Evolutionary conservation across 805 yeast species (phyloP), one percentile per base, ranked within the genome.

Genomic region (Lachancea fermentati): DNA sequence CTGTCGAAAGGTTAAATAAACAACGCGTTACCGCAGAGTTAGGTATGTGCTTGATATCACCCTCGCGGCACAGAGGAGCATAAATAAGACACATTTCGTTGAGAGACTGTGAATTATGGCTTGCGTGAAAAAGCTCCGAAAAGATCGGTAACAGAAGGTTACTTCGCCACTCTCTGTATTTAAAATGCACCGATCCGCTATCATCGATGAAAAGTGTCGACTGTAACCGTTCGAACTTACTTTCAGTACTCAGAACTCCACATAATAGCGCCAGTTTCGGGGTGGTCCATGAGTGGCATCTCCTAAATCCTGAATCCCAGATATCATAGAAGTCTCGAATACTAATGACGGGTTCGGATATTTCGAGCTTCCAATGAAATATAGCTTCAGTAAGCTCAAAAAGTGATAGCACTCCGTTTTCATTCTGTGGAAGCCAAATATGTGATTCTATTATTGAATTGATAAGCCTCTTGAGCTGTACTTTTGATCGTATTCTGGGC

Each of bases 301-400:
- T 26, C 1, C 6, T 30, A 26, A 58, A 40, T 11, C 42, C 41
- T 1, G 30, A 11, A 37, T 55, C 43, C 63, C 62, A 56, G 1
- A 50, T 35, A 12, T 28, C n/a, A 39, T 43, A 56, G 35, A 60
- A 60, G 5, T 46, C 42, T 8, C 46, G 28, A 12, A 56, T 15
- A 5, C 50, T 24, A 6, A 60, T 29, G 1, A 37, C 36, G 1
- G 65, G 65, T 34, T 59, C 65, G 12, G 64, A 59, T 3, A 60
- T 56, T 26, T 55, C 49, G 15, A 59, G 38, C 37, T 60, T 60
- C 59, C 62, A 57, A 4, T 45, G 41, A 7, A 54, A 47, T 8
- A 59, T 49, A 5, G 52, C 49, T 29, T 50, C 51, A 1, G 47
- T 36, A 35, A 48, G 39, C 14, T 53, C 52, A 17, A 46, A 46